These are phyloP conservation scores for Hypoxylon fragiforme DNA, from an alignment of 495 filamentous ascomycete species.

Conservation along the genomic window DNA sequence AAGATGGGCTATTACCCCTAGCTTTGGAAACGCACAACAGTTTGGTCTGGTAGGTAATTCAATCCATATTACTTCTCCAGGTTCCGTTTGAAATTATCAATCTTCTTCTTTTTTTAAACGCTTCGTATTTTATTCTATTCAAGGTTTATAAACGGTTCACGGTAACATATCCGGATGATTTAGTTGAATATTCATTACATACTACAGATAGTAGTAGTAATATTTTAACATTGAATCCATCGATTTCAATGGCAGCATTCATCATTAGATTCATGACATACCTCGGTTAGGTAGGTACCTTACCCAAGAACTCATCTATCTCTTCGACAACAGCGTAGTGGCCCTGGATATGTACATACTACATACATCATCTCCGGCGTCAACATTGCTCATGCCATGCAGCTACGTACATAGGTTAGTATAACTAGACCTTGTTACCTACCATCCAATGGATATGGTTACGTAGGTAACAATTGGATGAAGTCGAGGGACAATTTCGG, in stretches of 20 bases:
- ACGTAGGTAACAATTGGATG: slow-evolving; percentile 7
- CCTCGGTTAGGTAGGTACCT: not conserved
- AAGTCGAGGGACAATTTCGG: not conserved
- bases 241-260: too few species aligned
- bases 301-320: not conserved
- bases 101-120: not conserved
- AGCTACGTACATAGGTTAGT: too few species aligned
- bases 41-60: not conserved
- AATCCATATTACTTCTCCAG: not conserved
- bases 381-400: slow-evolving; percentile 7
- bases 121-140: not conserved
- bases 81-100: not conserved
- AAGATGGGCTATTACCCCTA: slow-evolving; percentile 7
- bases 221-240: too few species aligned
- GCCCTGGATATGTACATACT: slow-evolving; percentile 11
- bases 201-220: too few species aligned
- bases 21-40: slow-evolving; percentile 7
- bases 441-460: too few species aligned
- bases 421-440: slow-evolving; percentile 13
- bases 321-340: slow-evolving; percentile 28
- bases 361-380: slow-evolving; percentile 15
- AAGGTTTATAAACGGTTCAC: not conserved
- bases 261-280: too few species aligned
- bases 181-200: too few species aligned
- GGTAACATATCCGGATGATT: too few species aligned